A percentile compares a stretch with the other conserved stretches of the same genome.
phyloP scores from a whole-genome alignment of 164 flowering plant genomes.

The Aristolochia fimbriata region DNA sequence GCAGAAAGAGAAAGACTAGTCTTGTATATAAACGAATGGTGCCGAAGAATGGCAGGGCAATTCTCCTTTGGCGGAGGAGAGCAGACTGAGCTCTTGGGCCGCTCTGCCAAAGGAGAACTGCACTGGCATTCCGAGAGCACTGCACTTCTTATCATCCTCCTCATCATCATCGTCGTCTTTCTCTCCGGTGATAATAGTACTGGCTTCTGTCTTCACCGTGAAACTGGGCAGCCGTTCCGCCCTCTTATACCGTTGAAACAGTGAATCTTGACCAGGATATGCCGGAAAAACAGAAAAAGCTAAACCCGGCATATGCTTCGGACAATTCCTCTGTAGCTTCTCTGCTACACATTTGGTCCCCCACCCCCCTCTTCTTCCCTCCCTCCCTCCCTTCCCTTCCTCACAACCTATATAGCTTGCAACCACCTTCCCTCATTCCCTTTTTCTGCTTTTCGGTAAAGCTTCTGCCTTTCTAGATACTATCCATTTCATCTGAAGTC shows the following conservation, averaged over 20 bases:
- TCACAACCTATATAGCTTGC: neutral
- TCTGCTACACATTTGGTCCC: neutral
- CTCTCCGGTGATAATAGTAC: neutral
- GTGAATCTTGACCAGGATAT: neutral
- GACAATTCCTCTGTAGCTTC: constrained; percentile 1
- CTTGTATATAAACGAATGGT: constrained; percentile 3
- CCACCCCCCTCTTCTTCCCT: neutral
- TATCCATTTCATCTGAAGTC: too few species aligned
- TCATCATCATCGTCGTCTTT: too few species aligned
- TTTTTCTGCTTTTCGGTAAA: neutral
- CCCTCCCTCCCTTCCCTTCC: neutral
- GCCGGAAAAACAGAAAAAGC: neutral
- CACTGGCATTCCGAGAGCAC: constrained; percentile 33
- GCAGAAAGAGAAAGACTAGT: neutral
- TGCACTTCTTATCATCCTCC: neutral
- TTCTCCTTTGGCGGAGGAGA: constrained; percentile 42
- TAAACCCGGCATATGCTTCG: neutral
- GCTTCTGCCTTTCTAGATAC: too few species aligned
- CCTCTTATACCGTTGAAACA: neutral
- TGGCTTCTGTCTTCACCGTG: neutral
- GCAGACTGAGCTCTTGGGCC: constrained; percentile 5
- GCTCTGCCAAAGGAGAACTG: constrained; percentile 40
- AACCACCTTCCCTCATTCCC: neutral
- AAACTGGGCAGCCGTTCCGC: neutral
- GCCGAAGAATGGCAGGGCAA: constrained; percentile 51